Evolutionary conservation across 805 yeast genomes (phyloP), one percentile per base, ranked within the genome.

Genomic region (Candida tammaniensis): DNA sequence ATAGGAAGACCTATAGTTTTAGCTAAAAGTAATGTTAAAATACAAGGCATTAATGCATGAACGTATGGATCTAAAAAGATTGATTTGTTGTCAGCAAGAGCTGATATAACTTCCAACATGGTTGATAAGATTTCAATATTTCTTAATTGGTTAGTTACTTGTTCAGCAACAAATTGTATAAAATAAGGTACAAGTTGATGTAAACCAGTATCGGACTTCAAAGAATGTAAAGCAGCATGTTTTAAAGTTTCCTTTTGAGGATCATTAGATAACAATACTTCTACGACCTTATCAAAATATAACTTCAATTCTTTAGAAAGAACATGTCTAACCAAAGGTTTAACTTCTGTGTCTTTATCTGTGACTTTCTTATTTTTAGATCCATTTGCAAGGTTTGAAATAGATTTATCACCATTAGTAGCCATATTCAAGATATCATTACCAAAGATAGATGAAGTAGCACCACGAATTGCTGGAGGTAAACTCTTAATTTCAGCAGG

Each of bases 101-200:
- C 88, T 40, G 86, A 84, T 9, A 91, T 78, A 43, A 88, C 88
- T 56, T 87, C 94, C 40, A 93, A 65, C 86, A 91, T 88, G 5
- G 95, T 85, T 4, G 85, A 72, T 34, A 93, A 64, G 13, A 86
- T 59, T 4, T 74, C 75, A 28, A 85, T 67, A 51, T 83, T 82
- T 48, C 84, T 77, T 48, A 91, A 70, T 51, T 87, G 91, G 53
- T 86, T 82, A 0, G 98, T 86, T 37, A 93, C 79, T 47, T 94
- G 95, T 54, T 93, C 99, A 5, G 96, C 95, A 22, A 88, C 86
- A 53, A 93, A 89, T 54, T 93, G 98, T 32, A 93, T 89, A 49
- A 93, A 86, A 56, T 93, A 93, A 2, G 99, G 99, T 4, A 94
- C 93, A 31, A 93, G 64, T 59, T 93, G 99, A 64, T 93, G 98